These are phyloP conservation scores for Trichopus zeylanicus DNA, from an alignment of 116 monocot genomes.

Conservation along the genomic window DNA sequence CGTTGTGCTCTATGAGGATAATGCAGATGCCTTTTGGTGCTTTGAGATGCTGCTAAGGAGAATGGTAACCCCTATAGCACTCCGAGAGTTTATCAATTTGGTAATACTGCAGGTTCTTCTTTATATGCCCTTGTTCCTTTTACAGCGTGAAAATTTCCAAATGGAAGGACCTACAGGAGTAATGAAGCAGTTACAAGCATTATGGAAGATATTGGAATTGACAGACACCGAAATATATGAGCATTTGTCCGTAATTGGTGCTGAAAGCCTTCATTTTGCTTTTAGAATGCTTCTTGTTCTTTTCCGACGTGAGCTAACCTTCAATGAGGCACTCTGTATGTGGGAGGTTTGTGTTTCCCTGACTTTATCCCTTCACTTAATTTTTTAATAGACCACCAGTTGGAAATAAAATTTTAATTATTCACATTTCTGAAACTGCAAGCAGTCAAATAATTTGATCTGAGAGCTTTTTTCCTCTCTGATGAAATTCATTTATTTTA, in stretches of 20 bases:
- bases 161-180: constrained; percentile 96
- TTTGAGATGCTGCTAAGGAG: constrained; percentile 97
- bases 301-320: constrained; percentile 93
- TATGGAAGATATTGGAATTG: constrained; percentile 92
- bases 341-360: constrained; percentile 75
- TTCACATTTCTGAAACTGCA: no score
- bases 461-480: no score
- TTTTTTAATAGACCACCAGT: no score
- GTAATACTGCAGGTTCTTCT: neutral
- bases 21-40: constrained; percentile 99
- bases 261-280: constrained; percentile 99
- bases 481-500: no score
- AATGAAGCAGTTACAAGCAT: constrained; percentile 83
- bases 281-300: constrained; percentile 88
- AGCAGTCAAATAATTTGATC: no score
- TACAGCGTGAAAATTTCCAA: constrained; percentile 93
- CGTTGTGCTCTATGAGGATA: constrained; percentile 90
- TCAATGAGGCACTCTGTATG: constrained; percentile 77
- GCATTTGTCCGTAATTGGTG: constrained; percentile 82
- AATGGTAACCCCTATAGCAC: constrained; percentile 49
- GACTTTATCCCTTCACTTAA: neutral
- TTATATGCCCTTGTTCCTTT: constrained; percentile 6
- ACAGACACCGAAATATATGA: constrained; percentile 82
- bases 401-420: no score
- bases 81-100: neutral